phyloP scores from a whole-genome alignment of 2,329 filamentous ascomycete species.

The Paracorniculantispora psalliotae region DNA sequence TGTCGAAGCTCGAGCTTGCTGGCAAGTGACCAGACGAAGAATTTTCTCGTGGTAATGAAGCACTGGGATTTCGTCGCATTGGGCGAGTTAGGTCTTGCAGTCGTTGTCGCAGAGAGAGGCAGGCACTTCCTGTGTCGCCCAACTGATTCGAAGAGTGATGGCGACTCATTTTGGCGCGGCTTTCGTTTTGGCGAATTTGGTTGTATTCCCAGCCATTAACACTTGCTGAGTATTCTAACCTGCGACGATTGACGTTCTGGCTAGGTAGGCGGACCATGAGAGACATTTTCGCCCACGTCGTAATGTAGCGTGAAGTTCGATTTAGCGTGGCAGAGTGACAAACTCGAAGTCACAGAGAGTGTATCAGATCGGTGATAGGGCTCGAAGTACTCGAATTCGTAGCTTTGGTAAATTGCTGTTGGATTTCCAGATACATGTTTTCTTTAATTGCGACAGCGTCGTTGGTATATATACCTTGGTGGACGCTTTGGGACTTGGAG shows the following conservation, averaged over 20 bases:
- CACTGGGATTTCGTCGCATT: neutral
- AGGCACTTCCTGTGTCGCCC: neutral
- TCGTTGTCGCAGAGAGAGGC: neutral
- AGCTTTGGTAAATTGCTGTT: too few species aligned
- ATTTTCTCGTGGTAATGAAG: neutral
- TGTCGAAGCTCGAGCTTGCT: neutral
- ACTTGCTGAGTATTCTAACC: neutral
- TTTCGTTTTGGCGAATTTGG: neutral
- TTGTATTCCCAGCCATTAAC: neutral
- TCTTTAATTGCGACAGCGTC: too few species aligned
- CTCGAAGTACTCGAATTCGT: too few species aligned
- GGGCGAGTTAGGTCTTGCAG: neutral
- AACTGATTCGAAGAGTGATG: neutral
- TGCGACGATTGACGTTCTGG: neutral
- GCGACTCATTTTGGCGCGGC: neutral
- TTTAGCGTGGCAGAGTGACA: neutral
- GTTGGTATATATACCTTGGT: too few species aligned
- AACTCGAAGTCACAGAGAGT: neutral
- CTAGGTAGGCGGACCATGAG: constrained; percentile 8
- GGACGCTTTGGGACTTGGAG: too few species aligned
- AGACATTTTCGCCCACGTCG: neutral
- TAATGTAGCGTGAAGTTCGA: neutral
- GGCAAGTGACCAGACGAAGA: neutral
- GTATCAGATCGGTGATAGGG: too few species aligned
- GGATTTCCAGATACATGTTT: too few species aligned